Base-by-base conservation (phyloP, 345 rosid species). In the Hibiscus syriacus region DNA sequence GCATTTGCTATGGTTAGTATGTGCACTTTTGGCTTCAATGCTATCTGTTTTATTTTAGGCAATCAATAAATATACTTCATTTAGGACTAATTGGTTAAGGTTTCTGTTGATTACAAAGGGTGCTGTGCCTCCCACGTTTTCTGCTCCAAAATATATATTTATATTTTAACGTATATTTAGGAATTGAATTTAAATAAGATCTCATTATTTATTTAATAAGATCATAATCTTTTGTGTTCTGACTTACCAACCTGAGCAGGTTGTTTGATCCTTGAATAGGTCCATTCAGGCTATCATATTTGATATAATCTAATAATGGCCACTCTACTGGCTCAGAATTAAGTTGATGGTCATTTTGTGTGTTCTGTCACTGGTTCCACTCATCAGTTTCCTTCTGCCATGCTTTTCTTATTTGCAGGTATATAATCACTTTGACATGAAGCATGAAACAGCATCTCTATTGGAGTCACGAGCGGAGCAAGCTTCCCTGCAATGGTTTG, bases 361-460 rank as follows among this genome's bases (percentile, higher is more conserved):
- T 32, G 26, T 32, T 22, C 0, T 57, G 6, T 58, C 14, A 3
- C 38, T 9, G 43, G 19, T 32, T 58, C 43, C 43, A 32, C 22
- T 55, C 46, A 12, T 55, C 39, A 19, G 27, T 72, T 20, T 38
- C 69, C 22, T 32, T 23, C 26, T 9, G 14, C 16, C 38, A 30
- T 50, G 27, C 22, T 77, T 65, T 64, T 32, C 13, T 19, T 67
- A 65, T 55, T 74, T 73, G 48, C 90, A 94, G 99, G 98, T 94
- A 50, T 94, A 89, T 75, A 91, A 82, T 67, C 96, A 94, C 76
- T 94, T 94, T 65, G 92, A 91, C 78, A 91, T 94, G 99, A 94
- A 87, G 79, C 96, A 94, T 67, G 99, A 94, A 81, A 90, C 90
- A 16, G 98, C 97, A 52, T 77, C 92, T 71, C 85, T 94, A 68